Percentiles rank a stretch among this genome's conserved stretches.
phyloP scores from a whole-genome alignment of 2,329 filamentous ascomycete species.

The Fusarium chaquense region DNA sequence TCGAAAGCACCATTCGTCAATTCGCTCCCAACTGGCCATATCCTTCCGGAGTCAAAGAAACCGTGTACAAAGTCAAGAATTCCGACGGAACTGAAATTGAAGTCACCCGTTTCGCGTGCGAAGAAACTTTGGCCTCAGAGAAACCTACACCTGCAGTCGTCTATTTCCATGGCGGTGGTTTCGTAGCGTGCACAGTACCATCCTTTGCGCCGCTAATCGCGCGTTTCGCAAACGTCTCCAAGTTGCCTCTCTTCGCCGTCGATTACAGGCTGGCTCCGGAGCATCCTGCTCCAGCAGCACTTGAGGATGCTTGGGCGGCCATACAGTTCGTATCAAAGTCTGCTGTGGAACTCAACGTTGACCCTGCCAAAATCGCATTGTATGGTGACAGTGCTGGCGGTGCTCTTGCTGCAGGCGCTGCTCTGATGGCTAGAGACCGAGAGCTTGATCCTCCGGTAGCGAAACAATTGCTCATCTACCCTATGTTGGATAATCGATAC shows the following conservation, averaged over 20 bases:
- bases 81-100: slow-evolving; percentile 13
- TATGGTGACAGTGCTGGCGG: slow-evolving; percentile 31
- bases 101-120: slow-evolving; percentile 19
- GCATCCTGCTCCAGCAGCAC: slow-evolving; percentile 16
- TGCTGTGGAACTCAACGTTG: slow-evolving; percentile 13
- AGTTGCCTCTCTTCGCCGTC: slow-evolving; percentile 29
- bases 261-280: slow-evolving; percentile 30
- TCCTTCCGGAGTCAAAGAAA: slow-evolving; percentile 5
- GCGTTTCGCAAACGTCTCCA: slow-evolving; percentile 12
- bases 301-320: slow-evolving; percentile 29
- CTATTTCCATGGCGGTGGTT: slow-evolving; percentile 28
- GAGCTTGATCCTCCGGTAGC: slow-evolving; percentile 3
- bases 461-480: slow-evolving; percentile 25
- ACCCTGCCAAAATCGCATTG: slow-evolving; percentile 18
- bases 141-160: slow-evolving; percentile 12
- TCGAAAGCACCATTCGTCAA: not conserved
- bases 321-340: slow-evolving; percentile 8
- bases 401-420: slow-evolving; percentile 15
- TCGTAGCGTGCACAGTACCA: slow-evolving; percentile 13
- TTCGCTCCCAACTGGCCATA: slow-evolving; percentile 1
- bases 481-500: slow-evolving; percentile 35
- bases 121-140: not conserved
- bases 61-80: slow-evolving; percentile 11
- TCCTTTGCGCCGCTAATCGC: slow-evolving; percentile 25
- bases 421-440: slow-evolving; percentile 21